Evolutionary conservation across 495 filamentous ascomycete species (phyloP).

Genomic region (Talaromyces thailandensis): DNA sequence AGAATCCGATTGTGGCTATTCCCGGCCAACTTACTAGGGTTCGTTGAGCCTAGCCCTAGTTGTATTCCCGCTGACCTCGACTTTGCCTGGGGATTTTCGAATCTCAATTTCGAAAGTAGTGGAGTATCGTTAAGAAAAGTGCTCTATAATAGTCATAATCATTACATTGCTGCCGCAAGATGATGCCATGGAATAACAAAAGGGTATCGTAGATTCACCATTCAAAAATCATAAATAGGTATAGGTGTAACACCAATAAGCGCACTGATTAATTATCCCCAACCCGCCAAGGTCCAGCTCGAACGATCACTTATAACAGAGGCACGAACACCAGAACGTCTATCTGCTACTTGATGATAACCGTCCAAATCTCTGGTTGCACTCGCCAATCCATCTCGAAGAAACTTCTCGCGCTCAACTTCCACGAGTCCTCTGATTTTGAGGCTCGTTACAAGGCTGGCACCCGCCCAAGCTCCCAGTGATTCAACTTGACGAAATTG

Average conservation of each 20-base stretch:
- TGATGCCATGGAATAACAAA: not conserved
- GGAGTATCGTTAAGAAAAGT: not conserved
- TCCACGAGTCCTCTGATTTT: conserved; percentile 73
- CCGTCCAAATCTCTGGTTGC: conserved; percentile 55
- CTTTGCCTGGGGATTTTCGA: too few species aligned
- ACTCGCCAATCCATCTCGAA: conserved; percentile 66
- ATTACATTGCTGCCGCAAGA: not conserved
- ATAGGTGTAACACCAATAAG: too few species aligned
- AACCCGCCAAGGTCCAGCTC: conserved; percentile 74
- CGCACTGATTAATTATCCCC: conserved; percentile 42
- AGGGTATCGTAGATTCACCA: conserved; percentile 12
- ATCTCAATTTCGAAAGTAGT: not conserved
- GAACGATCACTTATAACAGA: conserved; percentile 44
- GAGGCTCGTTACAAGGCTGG: conserved; percentile 68
- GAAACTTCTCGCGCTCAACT: conserved; percentile 77
- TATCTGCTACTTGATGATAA: conserved; percentile 38
- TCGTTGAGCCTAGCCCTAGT: not conserved
- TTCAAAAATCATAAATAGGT: not conserved
- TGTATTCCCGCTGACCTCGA: too few species aligned
- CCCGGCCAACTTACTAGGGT: not conserved
- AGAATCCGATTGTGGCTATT: not conserved
- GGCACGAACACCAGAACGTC: conserved; percentile 43
- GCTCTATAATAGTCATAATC: not conserved
- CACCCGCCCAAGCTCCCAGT: conserved; percentile 82
- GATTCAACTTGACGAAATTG: conserved; percentile 69